Conservation (phyloP, 2,329 filamentous ascomycete species). For the Ophiostoma australiae region DNA sequence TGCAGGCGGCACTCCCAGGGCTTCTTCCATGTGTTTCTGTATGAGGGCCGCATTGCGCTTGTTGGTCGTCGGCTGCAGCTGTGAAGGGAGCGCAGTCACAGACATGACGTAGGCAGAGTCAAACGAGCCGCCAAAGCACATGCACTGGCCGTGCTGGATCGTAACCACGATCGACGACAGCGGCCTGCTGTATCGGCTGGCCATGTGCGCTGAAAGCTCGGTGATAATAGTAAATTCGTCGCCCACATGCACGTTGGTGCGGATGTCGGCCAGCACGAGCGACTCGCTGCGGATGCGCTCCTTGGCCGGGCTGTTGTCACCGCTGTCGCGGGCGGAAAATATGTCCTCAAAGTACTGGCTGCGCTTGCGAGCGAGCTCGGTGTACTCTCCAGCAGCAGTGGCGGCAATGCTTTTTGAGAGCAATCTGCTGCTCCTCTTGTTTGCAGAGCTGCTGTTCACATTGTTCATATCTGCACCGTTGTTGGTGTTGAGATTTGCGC, state of each 20-base stretch:
- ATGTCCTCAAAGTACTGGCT: constrained; percentile 46
- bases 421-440: neutral
- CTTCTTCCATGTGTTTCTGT: constrained; percentile 67
- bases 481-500: neutral
- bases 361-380: constrained; percentile 30
- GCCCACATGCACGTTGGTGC: constrained; percentile 61
- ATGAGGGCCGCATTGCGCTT: constrained; percentile 74
- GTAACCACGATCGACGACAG: constrained; percentile 69
- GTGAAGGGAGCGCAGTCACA: constrained; percentile 63
- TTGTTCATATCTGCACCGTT: neutral
- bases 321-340: constrained; percentile 35
- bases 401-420: neutral
- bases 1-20: constrained; percentile 59
- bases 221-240: constrained; percentile 72
- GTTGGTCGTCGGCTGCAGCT: constrained; percentile 70
- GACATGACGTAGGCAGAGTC: constrained; percentile 76
- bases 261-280: constrained; percentile 59
- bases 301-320: constrained; percentile 35
- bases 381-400: neutral
- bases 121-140: constrained; percentile 69
- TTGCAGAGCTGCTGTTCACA: neutral
- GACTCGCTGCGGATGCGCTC: constrained; percentile 47
- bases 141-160: constrained; percentile 68
- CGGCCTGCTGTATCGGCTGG: constrained; percentile 68
- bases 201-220: constrained; percentile 66